Base-by-base conservation (phyloP, 1,284 basidiomycete genomes). In the Kwoniella shivajii region DNA sequence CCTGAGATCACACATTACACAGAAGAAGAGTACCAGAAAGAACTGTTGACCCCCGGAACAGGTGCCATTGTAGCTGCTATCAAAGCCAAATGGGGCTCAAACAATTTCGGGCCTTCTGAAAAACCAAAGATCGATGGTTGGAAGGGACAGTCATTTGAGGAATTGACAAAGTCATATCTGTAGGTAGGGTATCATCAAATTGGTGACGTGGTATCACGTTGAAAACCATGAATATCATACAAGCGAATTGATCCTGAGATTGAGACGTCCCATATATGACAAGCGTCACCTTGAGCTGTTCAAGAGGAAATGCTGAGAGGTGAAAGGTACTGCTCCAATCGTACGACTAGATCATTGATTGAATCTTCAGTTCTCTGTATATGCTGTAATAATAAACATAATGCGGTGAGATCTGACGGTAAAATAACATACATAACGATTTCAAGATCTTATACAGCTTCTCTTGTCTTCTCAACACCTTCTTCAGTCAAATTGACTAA, bases 371-470 rank as follows among this genome's bases (percentile, higher is more conserved):
- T n/a, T n/a, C n/a, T n/a, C n/a, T n/a, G n/a, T n/a, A n/a, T n/a
- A n/a, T n/a, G n/a, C n/a, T n/a, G n/a, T n/a, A n/a, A n/a, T n/a
- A n/a, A n/a, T n/a, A n/a, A n/a, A n/a, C n/a, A n/a, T n/a, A n/a
- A n/a, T n/a, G n/a, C n/a, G n/a, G n/a, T n/a, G n/a, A n/a, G n/a
- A n/a, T n/a, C n/a, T n/a, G n/a, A n/a, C n/a, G n/a, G n/a, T n/a
- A n/a, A n/a, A n/a, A n/a, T n/a, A n/a, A 54, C 64, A 56, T 38
- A 66, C 64, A 66, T 36, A 22, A 66, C 26, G 13, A 61, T 50
- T n/a, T 64, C 47, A 2, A 64, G 34, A 16, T 53, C 62, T 27
- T 52, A 27, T 0, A 64, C 48, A 2, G 54, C 50, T 22, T 39
- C 27, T 16, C 48, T 44, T 13, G 43, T 46, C 6, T 24, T 39